Percentiles rank a stretch among this genome's conserved stretches.
phyloP scores from a whole-genome alignment of 2,329 filamentous ascomycete species.

The Neophaeococcomyces aloes region DNA sequence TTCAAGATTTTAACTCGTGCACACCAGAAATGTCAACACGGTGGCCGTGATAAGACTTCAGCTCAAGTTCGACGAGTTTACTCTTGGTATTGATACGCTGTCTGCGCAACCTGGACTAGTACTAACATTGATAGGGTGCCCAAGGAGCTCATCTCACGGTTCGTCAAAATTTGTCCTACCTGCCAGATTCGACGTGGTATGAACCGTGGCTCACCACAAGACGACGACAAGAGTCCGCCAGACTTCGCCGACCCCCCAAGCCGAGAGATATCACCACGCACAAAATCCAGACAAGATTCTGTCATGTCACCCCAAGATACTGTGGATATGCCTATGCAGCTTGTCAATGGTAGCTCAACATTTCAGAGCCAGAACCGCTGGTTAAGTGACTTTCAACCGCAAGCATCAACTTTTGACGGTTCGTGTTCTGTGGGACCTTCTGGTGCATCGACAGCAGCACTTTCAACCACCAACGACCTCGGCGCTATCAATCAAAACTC shows the following conservation, averaged over 20 bases:
- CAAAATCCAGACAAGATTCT: constrained; percentile 10
- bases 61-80: constrained; percentile 40
- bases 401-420: constrained; percentile 6
- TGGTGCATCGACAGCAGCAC: neutral
- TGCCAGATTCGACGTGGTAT: constrained; percentile 37
- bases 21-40: constrained; percentile 42
- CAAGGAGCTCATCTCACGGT: constrained; percentile 42
- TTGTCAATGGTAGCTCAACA: constrained; percentile 13
- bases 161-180: constrained; percentile 42
- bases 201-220: constrained; percentile 20
- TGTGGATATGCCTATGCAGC: constrained; percentile 13
- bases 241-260: constrained; percentile 10
- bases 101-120: constrained; percentile 3
- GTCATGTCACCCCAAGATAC: constrained; percentile 2
- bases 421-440: neutral
- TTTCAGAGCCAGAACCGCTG: constrained; percentile 21
- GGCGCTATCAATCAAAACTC: neutral
- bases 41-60: constrained; percentile 44
- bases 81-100: constrained; percentile 34
- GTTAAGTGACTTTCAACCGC: constrained; percentile 17
- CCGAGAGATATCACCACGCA: constrained; percentile 5
- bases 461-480: constrained; percentile 3
- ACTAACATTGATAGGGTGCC: constrained; percentile 32
- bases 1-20: constrained; percentile 42
- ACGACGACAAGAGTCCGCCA: constrained; percentile 13